Evolutionary conservation across 768 basidiomycete genomes (phyloP), one percentile per base, ranked within the genome.

Genomic region (Daedaleopsis nitida): DNA sequence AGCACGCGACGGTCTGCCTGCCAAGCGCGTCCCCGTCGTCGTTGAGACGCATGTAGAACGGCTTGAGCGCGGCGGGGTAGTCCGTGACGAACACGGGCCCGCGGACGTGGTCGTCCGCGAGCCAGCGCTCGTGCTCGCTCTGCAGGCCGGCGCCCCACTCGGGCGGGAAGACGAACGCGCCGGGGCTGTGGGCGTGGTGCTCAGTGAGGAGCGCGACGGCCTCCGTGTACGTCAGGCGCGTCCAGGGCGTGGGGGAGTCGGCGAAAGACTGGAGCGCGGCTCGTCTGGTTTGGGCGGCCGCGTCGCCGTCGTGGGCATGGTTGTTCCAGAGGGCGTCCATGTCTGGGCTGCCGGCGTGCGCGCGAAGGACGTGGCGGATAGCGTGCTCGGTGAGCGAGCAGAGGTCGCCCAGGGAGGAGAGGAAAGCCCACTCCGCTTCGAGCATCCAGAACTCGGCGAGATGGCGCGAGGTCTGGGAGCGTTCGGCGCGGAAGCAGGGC

Each of bases 371-470:
- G 24, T 71, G 65, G 77, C 77, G 85, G 64, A 83, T 79, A 55
- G 75, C 79, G 19, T 74, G 78, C 70, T 92, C 89, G 3, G 84
- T 81, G 23, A 88, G 75, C 47, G 73, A 67, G 72, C 87, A 84
- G 17, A 91, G 72, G 44, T 81, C 78, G 3, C 77, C 76, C 5
- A 89, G 71, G 9, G 72, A 71, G 23, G 67, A 65, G 21, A 78
- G 76, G 69, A 86, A 90, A 0, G 86, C 86, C 83, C 93, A 88
- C 71, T 99, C 97, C 0, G 92, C 96, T 76, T 99, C 97, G 56
- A 98, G 85, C 97, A 99, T 99, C 91, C 94, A 98, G 74, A 99
- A 99, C 73, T 99, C 97, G 53, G 93, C 87, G 13, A 99, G 83
- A 71, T 99, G 97, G n/a, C 96, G 81, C 35, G 85, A 84, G 1